phyloP scores from a whole-genome alignment of 768 basidiomycete species.

The Dacryopinax spathularia region DNA sequence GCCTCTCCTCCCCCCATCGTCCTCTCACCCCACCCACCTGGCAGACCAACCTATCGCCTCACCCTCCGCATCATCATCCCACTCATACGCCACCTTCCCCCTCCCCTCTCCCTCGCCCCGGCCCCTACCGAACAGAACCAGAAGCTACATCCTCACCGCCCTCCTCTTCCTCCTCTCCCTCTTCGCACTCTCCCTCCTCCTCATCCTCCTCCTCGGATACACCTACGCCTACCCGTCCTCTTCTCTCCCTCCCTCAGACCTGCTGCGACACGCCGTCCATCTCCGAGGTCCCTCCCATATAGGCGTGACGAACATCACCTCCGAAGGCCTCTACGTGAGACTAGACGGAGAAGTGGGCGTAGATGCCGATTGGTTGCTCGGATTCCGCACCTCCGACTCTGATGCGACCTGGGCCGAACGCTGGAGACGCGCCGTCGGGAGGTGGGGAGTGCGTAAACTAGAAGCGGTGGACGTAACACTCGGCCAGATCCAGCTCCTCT shows the following conservation, averaged over 20 bases:
- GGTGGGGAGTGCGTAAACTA: constrained; percentile 47
- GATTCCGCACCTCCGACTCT: background rate
- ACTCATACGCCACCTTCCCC: background rate
- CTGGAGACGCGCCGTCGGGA: constrained; percentile 25
- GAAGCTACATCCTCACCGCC: background rate
- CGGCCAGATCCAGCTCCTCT: constrained; percentile 27
- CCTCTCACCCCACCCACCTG: constrained; percentile 20
- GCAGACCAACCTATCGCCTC: background rate
- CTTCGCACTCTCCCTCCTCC: constrained; percentile 42
- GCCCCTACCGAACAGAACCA: background rate
- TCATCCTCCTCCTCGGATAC: constrained; percentile 33
- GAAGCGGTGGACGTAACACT: constrained; percentile 44
- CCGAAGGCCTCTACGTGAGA: constrained; percentile 44
- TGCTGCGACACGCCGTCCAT: constrained; percentile 41
- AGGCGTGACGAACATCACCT: constrained; percentile 47
- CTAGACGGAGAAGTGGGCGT: constrained; percentile 37
- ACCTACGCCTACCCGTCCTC: constrained; percentile 42
- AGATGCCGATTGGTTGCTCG: constrained; percentile 32
- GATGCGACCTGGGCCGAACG: constrained; percentile 18
- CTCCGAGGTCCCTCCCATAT: constrained; percentile 48
- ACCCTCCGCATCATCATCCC: background rate
- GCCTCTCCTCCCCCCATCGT: constrained; percentile 37
- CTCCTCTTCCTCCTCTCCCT: constrained; percentile 25
- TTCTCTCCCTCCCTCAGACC: constrained; percentile 44
- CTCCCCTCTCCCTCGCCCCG: background rate